Evolutionary conservation across 176 grass and related monocot species (phyloP).

Genomic region (Tillandsia fasciculata): DNA sequence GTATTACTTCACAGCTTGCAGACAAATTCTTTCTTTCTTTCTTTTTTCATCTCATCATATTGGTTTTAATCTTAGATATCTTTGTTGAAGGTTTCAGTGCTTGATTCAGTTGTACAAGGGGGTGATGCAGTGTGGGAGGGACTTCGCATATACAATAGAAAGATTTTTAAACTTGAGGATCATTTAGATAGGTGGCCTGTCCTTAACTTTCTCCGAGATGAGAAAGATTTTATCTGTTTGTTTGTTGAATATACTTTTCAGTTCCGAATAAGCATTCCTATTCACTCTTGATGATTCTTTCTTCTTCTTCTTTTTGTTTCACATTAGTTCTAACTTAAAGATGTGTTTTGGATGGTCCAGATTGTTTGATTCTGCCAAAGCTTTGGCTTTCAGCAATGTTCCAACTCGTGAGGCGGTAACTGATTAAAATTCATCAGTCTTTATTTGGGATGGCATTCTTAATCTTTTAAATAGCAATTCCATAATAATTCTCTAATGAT

Average conservation of each 20-base stretch:
- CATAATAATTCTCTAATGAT: background rate
- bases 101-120: slow-evolving; percentile 99
- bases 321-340: slow-evolving; percentile 3
- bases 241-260: background rate
- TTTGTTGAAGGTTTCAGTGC: slow-evolving; percentile 70
- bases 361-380: slow-evolving; percentile 94
- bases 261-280: background rate
- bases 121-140: slow-evolving; percentile 99
- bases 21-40: slow-evolving; percentile 5
- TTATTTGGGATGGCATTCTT: background rate
- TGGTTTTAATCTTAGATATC: slow-evolving; percentile 21
- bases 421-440: slow-evolving; percentile 6
- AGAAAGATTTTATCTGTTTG: background rate
- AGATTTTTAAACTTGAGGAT: slow-evolving; percentile 89
- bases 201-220: slow-evolving; percentile 14
- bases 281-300: background rate
- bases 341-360: slow-evolving; percentile 29
- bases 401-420: slow-evolving; percentile 71
- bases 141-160: slow-evolving; percentile 80
- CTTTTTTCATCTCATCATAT: slow-evolving; percentile 3
- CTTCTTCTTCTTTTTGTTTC: slow-evolving; percentile 9
- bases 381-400: slow-evolving; percentile 85
- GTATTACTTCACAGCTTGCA: slow-evolving; percentile 4
- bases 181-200: slow-evolving; percentile 76
- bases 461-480: background rate